Conservation (phyloP, 2,329 filamentous ascomycete species). For the Exophiala oligosperma region DNA sequence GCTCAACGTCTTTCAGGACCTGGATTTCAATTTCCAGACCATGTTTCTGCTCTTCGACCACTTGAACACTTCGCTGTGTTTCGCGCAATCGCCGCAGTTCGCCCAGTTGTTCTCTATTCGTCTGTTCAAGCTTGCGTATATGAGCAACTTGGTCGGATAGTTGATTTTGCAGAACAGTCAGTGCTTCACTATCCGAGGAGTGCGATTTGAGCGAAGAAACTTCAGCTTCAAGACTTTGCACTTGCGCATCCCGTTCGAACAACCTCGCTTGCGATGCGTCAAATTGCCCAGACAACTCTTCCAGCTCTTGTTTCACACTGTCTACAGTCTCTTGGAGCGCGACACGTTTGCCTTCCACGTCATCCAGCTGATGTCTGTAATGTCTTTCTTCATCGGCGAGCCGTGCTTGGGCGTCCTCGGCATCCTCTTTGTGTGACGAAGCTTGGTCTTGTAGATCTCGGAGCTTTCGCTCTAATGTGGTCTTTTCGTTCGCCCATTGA, state of each 20-base stretch:
- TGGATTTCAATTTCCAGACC: constrained; percentile 75
- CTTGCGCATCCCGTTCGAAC: constrained; percentile 66
- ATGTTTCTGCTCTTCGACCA: constrained; percentile 94
- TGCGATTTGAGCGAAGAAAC: constrained; percentile 82
- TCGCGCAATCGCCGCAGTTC: constrained; percentile 83
- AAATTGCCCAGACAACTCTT: constrained; percentile 58
- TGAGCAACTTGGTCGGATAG: constrained; percentile 90
- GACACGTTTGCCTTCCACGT: constrained; percentile 61
- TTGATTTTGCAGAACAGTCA: constrained; percentile 82
- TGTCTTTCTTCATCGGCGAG: constrained; percentile 70
- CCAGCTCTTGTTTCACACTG: constrained; percentile 52
- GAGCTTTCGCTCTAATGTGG: constrained; percentile 55
- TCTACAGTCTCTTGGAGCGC: constrained; percentile 57
- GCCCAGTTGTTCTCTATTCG: constrained; percentile 73
- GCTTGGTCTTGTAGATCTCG: constrained; percentile 66
- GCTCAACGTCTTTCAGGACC: constrained; percentile 70
- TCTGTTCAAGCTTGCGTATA: constrained; percentile 77
- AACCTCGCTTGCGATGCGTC: constrained; percentile 66
- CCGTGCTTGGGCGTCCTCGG: constrained; percentile 78
- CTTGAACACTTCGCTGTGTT: constrained; percentile 80
- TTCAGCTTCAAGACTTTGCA: constrained; percentile 77
- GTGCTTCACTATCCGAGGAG: constrained; percentile 80
- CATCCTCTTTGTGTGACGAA: constrained; percentile 73
- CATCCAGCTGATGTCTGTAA: constrained; percentile 57
- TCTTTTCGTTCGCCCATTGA: constrained; percentile 55